Base-by-base conservation (phyloP, 2,329 filamentous ascomycete species). In the Sarocladiaceae sp. region DNA sequence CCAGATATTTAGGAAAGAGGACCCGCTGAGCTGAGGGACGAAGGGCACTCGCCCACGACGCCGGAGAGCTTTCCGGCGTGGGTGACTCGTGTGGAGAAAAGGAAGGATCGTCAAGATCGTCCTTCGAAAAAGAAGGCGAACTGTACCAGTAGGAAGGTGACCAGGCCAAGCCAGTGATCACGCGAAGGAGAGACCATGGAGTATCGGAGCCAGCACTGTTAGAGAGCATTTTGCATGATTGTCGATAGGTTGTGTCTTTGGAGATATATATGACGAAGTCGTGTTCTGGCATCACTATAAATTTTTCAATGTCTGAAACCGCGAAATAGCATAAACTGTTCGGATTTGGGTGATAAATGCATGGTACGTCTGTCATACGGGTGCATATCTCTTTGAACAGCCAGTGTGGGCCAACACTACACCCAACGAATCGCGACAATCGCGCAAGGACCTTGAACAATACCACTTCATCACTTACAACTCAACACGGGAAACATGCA, bases 401-500 rank as follows among this genome's bases (percentile, higher is more conserved):
- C 10, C 29, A 33, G 25, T 46, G 40, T 46, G 40, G 40, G 40
- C 40, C 40, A 28, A 7, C 5, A 7, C 17, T 11, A 25, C 5
- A 46, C n/a, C 40, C 23, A 26, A 46, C 15, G 25, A 29, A 46
- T 18, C 40, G 25, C 40, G 12, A 42, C 37, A 22, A 7, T 15
- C 12, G 12, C 22, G 17, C 37, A 23, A 46, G 4, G 40, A 18
- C 22, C 11, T 10, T n/a, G 4, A 15, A 17, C 6, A 46, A n/a
- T n/a, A 8, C 29, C 40, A 11, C 23, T 17, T 23, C n/a, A 20
- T 20, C 25, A 48, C 22, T 2, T 18, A 33, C 12, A 17, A 4
- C 12, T 20, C 4, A 33, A 11, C 13, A 5, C 4, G 33, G 4
- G 5, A 4, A 48, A 31, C 39, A 71, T 71, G 68, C 61, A 67